Evolutionary conservation across 2,329 filamentous ascomycete genomes (phyloP), one percentile per base, ranked within the genome.

Genomic region (Apiospora hydei): DNA sequence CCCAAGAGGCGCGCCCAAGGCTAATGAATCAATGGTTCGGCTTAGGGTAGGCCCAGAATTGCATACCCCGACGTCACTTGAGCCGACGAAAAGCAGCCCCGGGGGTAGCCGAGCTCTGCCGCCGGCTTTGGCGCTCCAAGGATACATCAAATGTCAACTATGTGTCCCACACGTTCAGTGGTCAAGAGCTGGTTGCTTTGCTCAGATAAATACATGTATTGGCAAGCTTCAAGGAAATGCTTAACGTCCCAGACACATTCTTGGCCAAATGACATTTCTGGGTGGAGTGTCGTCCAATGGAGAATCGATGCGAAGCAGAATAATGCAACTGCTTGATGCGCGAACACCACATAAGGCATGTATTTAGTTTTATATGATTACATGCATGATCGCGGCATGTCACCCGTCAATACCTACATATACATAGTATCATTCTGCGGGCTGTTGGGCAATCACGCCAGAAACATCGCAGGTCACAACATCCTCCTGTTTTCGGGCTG

Each of bases 11-110:
- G 68, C 30, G 38, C 47, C 47, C 38, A 49, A 34, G 30, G 38
- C 26, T 1, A 41, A 43, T 13, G 10, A 34, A 43, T 69, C 46
- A 51, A 38, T 47, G 47, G 46, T 24, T 38, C 38, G 47, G 68
- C 47, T 69, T 69, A 51, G 47, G 26, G 53, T 69, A 51, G 47
- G 26, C 68, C 49, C 18, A 49, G 67, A 69, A 30, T 30, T 30
- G 26, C 26, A 44, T 69, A 49, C 44, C 26, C 67, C 67, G 46
- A 69, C 68, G 68, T 69, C 68, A 57, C 47, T 51, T 69, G 47
- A 69, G 68, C 68, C 68, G 68, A 69, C 49, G 68, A 51, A 69
- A 69, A 69, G 68, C 68, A 69, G 26, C 44, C 46, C 68, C 68
- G 68, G 47, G 49, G 47, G 49, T 69, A 69, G n/a, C 68, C 68